Conservation (phyloP, 164 flowering plant species). For the Sextonia rubra region DNA sequence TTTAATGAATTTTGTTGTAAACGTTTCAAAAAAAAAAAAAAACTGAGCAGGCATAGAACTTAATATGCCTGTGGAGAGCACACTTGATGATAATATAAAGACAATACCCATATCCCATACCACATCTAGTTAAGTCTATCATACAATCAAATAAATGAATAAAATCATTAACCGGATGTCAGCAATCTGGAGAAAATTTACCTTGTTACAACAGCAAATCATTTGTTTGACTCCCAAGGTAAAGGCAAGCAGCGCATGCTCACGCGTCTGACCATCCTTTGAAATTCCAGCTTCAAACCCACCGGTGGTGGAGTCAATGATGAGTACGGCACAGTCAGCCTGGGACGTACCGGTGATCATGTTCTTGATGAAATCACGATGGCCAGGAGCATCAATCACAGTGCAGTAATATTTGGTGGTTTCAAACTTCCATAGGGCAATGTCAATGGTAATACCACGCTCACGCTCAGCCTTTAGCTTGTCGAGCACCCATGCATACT, state of each 20-base stretch:
- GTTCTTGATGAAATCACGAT: constrained; percentile 26
- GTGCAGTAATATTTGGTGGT: constrained; percentile 27
- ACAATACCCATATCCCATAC: no score
- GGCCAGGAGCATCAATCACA: constrained; percentile 28
- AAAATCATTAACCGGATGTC: no score
- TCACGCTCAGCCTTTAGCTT: constrained; percentile 31
- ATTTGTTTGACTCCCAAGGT: constrained; percentile 25
- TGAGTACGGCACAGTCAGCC: constrained; percentile 28
- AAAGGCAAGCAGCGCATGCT: constrained; percentile 25
- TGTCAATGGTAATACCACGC: constrained; percentile 28
- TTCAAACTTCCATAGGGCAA: constrained; percentile 27
- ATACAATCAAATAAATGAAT: no score
- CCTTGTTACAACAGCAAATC: constrained; percentile 20
- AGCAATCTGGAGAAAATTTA: not conserved
- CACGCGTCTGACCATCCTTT: constrained; percentile 29
- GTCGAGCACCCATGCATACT: constrained; percentile 47
- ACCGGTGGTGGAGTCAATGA: constrained; percentile 28
- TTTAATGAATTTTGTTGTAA: no score
- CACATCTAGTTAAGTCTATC: no score
- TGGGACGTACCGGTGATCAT: constrained; percentile 27
- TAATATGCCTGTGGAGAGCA: no score
- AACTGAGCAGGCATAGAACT: no score
- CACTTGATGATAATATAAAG: no score
- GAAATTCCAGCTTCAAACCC: constrained; percentile 29
- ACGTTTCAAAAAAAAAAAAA: no score